Percentiles rank a stretch among this genome's conserved stretches.
Evolutionary conservation across 1,139 yeast genomes (phyloP).

Genomic region (Candida sp.): DNA sequence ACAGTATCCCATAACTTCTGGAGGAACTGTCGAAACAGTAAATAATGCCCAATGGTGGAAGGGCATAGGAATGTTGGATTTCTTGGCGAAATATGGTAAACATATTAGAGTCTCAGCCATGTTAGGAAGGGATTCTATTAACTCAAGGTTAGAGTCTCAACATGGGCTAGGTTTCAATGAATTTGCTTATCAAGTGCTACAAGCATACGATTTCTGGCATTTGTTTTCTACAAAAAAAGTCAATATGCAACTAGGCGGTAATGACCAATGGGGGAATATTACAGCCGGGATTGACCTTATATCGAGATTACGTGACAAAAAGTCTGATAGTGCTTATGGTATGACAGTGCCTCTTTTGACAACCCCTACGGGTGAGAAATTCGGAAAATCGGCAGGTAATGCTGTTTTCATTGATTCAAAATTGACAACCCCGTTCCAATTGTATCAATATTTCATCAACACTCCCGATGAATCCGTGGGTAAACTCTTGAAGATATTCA

Average conservation of each 20-base stretch:
- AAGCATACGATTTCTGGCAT: constrained; percentile 93
- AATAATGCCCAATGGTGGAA: constrained; percentile 91
- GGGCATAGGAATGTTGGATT: constrained; percentile 68
- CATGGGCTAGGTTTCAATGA: constrained; percentile 91
- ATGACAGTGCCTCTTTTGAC: constrained; percentile 88
- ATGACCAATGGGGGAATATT: constrained; percentile 98
- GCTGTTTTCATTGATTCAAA: constrained; percentile 81
- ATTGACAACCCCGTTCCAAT: constrained; percentile 74
- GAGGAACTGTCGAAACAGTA: constrained; percentile 41
- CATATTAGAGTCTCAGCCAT: constrained; percentile 81
- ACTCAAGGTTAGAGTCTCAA: constrained; percentile 63
- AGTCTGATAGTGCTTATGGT: constrained; percentile 51
- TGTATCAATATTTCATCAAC: constrained; percentile 84
- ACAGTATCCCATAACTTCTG: constrained; percentile 33
- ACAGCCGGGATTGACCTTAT: constrained; percentile 94
- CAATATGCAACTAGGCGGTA: constrained; percentile 87
- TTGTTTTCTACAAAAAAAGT: constrained; percentile 60
- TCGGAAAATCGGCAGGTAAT: constrained; percentile 97
- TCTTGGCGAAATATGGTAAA: constrained; percentile 73
- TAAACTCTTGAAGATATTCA: constrained; percentile 69
- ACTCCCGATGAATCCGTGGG: constrained; percentile 76
- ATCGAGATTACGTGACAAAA: constrained; percentile 41
- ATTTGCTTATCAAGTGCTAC: constrained; percentile 87
- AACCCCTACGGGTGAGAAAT: constrained; percentile 87
- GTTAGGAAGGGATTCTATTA: constrained; percentile 88